These are phyloP conservation scores for Termitomyces sp. DNA, from an alignment of 768 basidiomycete genomes.

Conservation along the genomic window DNA sequence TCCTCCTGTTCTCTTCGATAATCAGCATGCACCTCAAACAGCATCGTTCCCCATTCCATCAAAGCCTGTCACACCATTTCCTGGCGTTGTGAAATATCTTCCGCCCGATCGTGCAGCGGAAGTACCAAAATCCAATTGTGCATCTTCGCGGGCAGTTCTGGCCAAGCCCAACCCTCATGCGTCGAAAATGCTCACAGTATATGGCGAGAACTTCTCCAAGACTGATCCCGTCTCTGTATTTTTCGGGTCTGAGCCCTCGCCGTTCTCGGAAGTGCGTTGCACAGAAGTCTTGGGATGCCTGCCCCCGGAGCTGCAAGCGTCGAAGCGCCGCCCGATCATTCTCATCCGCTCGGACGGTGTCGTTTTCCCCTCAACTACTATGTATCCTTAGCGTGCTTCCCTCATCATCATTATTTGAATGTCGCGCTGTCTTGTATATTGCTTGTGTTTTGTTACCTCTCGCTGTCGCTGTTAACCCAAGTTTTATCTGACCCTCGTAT, in stretches of 20 bases:
- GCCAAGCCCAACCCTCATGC: constrained; percentile 76
- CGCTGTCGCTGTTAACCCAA: constrained; percentile 18
- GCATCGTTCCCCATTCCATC: constrained; percentile 75
- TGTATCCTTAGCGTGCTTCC: constrained; percentile 60
- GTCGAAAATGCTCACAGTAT: constrained; percentile 77
- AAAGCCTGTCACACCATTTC: constrained; percentile 83
- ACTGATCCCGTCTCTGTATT: constrained; percentile 76
- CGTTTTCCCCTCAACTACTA: constrained; percentile 76
- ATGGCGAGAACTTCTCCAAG: constrained; percentile 88
- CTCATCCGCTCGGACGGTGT: constrained; percentile 82
- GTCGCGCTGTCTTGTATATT: constrained; percentile 10
- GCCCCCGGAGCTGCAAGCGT: constrained; percentile 62
- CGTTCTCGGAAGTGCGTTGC: constrained; percentile 84
- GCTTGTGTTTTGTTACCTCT: constrained; percentile 9
- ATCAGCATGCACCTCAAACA: constrained; percentile 64
- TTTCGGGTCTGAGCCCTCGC: constrained; percentile 83
- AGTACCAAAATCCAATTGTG: constrained; percentile 68
- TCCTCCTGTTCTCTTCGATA: constrained; percentile 78
- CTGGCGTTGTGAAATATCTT: constrained; percentile 84
- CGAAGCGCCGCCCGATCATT: constrained; percentile 73
- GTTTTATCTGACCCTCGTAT: constrained; percentile 11
- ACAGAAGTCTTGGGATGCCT: constrained; percentile 80
- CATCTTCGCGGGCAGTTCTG: constrained; percentile 59
- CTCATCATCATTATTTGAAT: constrained; percentile 5
- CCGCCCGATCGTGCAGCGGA: constrained; percentile 85